These are phyloP conservation scores for Colletotrichum horii DNA, from an alignment of 2,329 filamentous ascomycete species.

Conservation along the genomic window DNA sequence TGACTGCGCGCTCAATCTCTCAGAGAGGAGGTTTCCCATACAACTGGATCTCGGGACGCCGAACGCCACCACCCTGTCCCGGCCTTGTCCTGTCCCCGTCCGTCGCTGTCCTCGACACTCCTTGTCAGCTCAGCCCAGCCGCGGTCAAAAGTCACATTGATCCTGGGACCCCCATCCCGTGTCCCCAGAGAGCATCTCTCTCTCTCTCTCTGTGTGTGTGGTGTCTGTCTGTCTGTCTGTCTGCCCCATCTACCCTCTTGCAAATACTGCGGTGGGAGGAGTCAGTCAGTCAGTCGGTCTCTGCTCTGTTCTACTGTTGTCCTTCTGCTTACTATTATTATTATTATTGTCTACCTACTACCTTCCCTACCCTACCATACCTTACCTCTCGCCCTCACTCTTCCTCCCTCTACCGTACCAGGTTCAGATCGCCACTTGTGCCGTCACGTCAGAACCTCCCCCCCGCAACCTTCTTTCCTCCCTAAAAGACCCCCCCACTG, in stretches of 20 bases:
- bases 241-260: not conserved
- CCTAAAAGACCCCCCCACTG: constrained; percentile 19
- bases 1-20: not conserved
- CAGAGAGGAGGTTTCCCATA: not conserved
- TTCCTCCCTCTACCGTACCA: not conserved
- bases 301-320: not conserved
- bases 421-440: constrained; percentile 21
- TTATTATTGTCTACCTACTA: not conserved
- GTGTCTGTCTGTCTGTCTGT: not conserved
- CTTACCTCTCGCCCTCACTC: not conserved
- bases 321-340: not conserved
- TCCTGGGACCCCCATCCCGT: not conserved
- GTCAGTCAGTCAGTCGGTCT: not conserved
- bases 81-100: not conserved
- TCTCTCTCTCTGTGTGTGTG: not conserved
- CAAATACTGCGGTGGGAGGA: not conserved
- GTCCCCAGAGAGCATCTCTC: not conserved
- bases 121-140: constrained; percentile 10
- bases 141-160: not conserved
- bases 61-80: constrained; percentile 15
- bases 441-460: constrained; percentile 20
- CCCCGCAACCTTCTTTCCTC: constrained; percentile 21
- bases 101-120: not conserved
- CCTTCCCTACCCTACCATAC: not conserved
- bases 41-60: constrained; percentile 3